These are phyloP conservation scores for Conticribra weissflogii DNA, from an alignment of 108 stramenopile genomes.

Conservation along the genomic window DNA sequence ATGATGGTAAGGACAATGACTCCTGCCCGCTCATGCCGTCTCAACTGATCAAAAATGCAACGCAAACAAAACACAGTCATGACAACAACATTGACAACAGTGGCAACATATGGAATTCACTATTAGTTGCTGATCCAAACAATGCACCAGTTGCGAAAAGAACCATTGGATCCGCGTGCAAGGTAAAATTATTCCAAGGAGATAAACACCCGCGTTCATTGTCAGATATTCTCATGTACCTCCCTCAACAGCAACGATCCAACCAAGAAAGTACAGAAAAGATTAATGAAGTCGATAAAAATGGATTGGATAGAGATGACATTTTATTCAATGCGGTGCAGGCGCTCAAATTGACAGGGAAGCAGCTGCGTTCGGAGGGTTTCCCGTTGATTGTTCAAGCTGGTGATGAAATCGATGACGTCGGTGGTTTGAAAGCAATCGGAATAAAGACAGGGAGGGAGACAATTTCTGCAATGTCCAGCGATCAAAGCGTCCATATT, in stretches of 20 bases:
- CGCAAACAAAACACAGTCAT: no score
- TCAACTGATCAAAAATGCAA: slow-evolving; percentile 19
- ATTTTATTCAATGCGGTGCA: slow-evolving; percentile 20
- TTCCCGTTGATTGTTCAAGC: slow-evolving; percentile 16
- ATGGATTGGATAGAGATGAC: neutral
- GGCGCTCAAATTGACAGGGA: slow-evolving; percentile 23
- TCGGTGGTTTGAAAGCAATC: slow-evolving; percentile 1
- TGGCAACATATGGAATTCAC: slow-evolving; percentile 17
- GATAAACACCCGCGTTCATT: slow-evolving; percentile 35
- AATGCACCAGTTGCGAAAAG: neutral
- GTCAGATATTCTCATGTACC: slow-evolving; percentile 45
- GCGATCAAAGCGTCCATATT: neutral
- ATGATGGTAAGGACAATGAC: slow-evolving; percentile 5
- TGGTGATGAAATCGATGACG: neutral
- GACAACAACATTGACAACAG: neutral
- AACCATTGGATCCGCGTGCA: slow-evolving; percentile 44
- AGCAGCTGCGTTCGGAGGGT: slow-evolving; percentile 45
- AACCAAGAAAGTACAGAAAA: neutral
- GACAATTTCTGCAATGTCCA: no score
- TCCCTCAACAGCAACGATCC: slow-evolving; percentile 25
- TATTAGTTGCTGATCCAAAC: neutral
- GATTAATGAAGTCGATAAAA: neutral
- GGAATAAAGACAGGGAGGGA: no score
- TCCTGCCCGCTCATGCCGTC: slow-evolving; percentile 32
- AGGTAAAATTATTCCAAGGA: slow-evolving; percentile 47